A percentile compares a stretch with the other conserved stretches of the same genome.
phyloP scores from a whole-genome alignment of 225 moss, liverwort and hornwort species.

The Polytrichum formosum region DNA sequence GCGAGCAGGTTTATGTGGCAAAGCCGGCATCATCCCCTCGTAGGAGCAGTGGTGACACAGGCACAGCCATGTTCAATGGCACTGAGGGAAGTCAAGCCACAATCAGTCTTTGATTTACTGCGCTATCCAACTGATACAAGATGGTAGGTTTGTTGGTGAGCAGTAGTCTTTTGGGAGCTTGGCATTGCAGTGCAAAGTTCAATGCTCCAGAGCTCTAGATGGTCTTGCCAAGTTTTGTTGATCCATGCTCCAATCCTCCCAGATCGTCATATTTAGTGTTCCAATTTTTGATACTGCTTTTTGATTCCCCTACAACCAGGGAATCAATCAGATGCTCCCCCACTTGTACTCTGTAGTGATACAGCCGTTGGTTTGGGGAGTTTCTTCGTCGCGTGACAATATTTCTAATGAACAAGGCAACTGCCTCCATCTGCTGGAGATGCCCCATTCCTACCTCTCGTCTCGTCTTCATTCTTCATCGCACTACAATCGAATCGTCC shows the following conservation, averaged over 20 bases:
- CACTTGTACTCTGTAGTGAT: constrained; percentile 40
- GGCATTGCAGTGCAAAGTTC: constrained; percentile 18
- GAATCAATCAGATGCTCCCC: constrained; percentile 31
- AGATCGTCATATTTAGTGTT: constrained; percentile 37
- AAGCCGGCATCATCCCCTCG: constrained; percentile 53
- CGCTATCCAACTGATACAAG: constrained; percentile 20
- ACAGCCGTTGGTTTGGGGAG: constrained; percentile 31
- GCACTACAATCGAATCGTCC: constrained; percentile 21
- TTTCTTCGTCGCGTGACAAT: constrained; percentile 27
- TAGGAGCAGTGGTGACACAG: constrained; percentile 46
- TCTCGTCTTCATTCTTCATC: constrained; percentile 24
- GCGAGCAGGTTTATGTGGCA: constrained; percentile 51
- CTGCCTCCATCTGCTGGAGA: constrained; percentile 1
- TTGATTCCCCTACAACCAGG: constrained; percentile 38
- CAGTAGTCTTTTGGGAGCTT: constrained; percentile 11
- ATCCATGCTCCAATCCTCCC: constrained; percentile 24
- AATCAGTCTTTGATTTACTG: constrained; percentile 34
- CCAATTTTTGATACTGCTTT: constrained; percentile 59
- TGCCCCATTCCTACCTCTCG: constrained; percentile 9
- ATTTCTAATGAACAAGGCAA: constrained; percentile 25
- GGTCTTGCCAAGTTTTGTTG: constrained; percentile 28
- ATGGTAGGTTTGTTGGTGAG: constrained; percentile 18
- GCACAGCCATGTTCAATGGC: constrained; percentile 35
- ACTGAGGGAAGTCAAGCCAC: constrained; percentile 44
- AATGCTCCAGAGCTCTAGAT: constrained; percentile 11